Base-by-base conservation (phyloP, 208 protist genomes). In the Acanthamoeba lenticulata region DNA sequence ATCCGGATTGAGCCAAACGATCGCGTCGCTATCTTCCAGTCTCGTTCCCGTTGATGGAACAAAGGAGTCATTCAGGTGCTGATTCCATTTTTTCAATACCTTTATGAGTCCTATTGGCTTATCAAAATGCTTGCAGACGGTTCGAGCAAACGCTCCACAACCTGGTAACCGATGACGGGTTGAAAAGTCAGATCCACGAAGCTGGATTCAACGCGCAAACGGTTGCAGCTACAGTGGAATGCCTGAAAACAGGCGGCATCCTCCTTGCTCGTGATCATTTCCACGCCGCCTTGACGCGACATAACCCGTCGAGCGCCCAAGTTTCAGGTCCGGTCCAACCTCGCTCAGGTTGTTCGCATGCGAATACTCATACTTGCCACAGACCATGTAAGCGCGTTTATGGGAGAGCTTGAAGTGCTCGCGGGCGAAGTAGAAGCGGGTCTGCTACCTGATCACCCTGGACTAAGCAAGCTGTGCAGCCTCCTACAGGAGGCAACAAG, bases 361-460 rank as follows among this genome's bases (percentile, higher is more conserved):
- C 52, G 11, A 13, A 3, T 21, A 57, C 49, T 57, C 49, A 9
- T 57, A 21, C 49, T 21, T 1, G 19, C 27, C 36, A 21, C 77
- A 86, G 77, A 55, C 3, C 42, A 34, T 21, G 3, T 86, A 7
- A 27, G 44, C 6, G 27, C 24, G 19, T 57, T 86, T 38, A 19
- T 32, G 1, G 77, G 77, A 40, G 77, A 86, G 45, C 38, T 86
- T 6, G 77, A 86, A 60, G 57, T 86, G 44, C 44, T 86, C 7
- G 77, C 77, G 17, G 77, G 77, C 9, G 77, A 86, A 57, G 77
- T 86, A 7, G 77, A 86, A 27, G 77, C 77, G 44, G 77, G 77
- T 38, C 77, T 86, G 7, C 19, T 38, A 44, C n/a, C 57, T 1
- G 77, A 86, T 17, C 77, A 86, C n/a, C 77, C 77, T 15, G 77